These are phyloP conservation scores for Penicillium capsulatum DNA, from an alignment of 2,329 filamentous ascomycete genomes.

Conservation along the genomic window DNA sequence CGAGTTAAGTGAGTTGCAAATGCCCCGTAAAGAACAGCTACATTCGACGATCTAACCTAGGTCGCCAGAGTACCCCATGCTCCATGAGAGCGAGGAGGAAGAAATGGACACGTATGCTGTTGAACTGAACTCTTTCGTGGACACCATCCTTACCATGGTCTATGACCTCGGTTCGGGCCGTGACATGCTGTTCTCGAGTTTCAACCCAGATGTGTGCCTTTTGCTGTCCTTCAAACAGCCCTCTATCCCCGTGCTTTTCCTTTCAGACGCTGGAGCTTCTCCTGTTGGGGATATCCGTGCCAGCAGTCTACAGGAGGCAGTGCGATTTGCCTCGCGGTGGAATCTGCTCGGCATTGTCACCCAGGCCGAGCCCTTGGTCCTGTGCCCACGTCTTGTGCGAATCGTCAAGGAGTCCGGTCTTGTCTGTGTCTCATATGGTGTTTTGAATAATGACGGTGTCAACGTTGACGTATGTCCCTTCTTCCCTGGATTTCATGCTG, in stretches of 20 bases:
- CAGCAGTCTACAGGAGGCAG: conserved; percentile 87
- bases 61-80: conserved; percentile 78
- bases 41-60: conserved; percentile 26
- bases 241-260: conserved; percentile 89
- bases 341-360: conserved; percentile 88
- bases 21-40: conserved; percentile 21
- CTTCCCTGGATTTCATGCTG: not conserved
- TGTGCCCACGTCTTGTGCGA: conserved; percentile 79
- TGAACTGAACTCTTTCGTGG: conserved; percentile 93
- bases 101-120: conserved; percentile 96
- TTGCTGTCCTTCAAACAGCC: conserved; percentile 95
- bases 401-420: conserved; percentile 93
- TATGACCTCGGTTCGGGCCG: conserved; percentile 77
- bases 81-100: conserved; percentile 89
- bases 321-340: conserved; percentile 92
- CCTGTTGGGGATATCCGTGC: conserved; percentile 84
- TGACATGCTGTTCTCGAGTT: conserved; percentile 96
- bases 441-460: conserved; percentile 77
- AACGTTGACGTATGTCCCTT: conserved; percentile 75
- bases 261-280: conserved; percentile 80
- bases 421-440: conserved; percentile 93
- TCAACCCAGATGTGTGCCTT: conserved; percentile 95
- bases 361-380: conserved; percentile 80
- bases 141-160: conserved; percentile 83
- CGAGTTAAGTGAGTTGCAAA: conserved; percentile 66